phyloP scores from a whole-genome alignment of 208 protist species.

The Trypanosoma lewisi region DNA sequence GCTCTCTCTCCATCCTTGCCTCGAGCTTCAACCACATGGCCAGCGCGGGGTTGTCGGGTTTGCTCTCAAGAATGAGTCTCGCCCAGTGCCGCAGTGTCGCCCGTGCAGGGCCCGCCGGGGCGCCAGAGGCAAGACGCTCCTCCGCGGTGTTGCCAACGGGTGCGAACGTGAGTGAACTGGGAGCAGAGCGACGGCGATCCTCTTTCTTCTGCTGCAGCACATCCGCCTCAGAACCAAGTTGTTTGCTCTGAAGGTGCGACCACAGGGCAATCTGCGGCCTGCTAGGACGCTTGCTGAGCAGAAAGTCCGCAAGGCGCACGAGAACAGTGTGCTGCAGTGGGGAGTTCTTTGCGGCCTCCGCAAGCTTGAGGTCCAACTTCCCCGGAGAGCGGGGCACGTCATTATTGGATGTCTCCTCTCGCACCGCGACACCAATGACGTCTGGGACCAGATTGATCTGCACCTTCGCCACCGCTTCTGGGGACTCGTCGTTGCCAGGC shows the following conservation, averaged over 20 bases:
- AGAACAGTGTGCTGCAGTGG: neutral
- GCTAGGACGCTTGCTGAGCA: neutral
- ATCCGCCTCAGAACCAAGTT: neutral
- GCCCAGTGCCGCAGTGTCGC: slow-evolving; percentile 33
- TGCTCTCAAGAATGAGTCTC: slow-evolving; percentile 39
- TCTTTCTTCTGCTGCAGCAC: neutral
- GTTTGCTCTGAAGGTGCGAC: slow-evolving; percentile 14
- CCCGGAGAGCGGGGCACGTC: neutral
- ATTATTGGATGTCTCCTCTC: neutral
- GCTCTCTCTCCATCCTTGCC: slow-evolving; percentile 43
- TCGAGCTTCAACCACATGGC: slow-evolving; percentile 59
- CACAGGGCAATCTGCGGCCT: neutral
- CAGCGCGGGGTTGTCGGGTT: slow-evolving; percentile 56
- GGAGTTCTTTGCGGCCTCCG: neutral
- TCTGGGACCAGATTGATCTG: slow-evolving; percentile 9
- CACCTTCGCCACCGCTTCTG: neutral
- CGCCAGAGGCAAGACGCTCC: slow-evolving; percentile 47
- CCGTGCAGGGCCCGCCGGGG: slow-evolving; percentile 25
- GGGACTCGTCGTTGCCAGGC: neutral
- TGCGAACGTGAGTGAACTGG: slow-evolving; percentile 16
- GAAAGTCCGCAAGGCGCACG: neutral
- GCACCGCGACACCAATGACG: neutral
- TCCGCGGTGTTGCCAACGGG: slow-evolving; percentile 44
- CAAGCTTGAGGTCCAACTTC: slow-evolving; percentile 1
- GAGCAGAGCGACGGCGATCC: neutral